Evolutionary conservation across 176 grass and related monocot species (phyloP).

Genomic region (Oryza meyeriana): DNA sequence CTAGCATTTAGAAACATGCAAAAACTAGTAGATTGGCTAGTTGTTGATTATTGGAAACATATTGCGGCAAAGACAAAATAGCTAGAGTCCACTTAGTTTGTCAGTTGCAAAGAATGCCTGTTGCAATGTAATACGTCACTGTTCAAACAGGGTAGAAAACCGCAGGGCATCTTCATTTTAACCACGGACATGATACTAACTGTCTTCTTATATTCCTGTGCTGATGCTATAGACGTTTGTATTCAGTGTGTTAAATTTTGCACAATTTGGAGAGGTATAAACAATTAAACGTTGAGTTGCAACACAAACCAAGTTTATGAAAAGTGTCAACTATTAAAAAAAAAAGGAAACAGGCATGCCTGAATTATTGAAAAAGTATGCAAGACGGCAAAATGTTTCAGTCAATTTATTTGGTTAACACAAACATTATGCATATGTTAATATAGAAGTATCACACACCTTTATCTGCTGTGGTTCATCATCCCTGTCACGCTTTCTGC

Average conservation of each 20-base stretch:
- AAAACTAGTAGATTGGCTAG: background rate
- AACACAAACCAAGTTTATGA: background rate
- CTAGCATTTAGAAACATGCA: background rate
- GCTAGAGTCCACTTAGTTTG: background rate
- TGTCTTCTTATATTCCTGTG: background rate
- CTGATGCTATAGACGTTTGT: background rate
- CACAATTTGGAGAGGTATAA: conserved; percentile 7
- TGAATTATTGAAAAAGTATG: background rate
- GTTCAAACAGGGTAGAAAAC: conserved; percentile 13
- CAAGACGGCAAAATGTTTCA: conserved; percentile 10
- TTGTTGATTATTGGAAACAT: conserved; percentile 15
- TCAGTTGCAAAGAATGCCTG: background rate
- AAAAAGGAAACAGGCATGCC: background rate
- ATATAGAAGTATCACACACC: conserved; percentile 37
- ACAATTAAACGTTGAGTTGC: conserved; percentile 2
- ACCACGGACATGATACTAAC: background rate
- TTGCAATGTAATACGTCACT: background rate
- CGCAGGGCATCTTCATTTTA: background rate
- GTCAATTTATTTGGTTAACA: conserved; percentile 3
- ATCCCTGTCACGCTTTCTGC: conserved; percentile 62
- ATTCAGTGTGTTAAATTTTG: background rate
- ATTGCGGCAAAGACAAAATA: background rate
- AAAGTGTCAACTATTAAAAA: background rate
- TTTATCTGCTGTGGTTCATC: conserved; percentile 64
- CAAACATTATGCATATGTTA: background rate